Base-by-base conservation (phyloP, 2,329 filamentous ascomycete species). In the Diaporthe nobilis region DNA sequence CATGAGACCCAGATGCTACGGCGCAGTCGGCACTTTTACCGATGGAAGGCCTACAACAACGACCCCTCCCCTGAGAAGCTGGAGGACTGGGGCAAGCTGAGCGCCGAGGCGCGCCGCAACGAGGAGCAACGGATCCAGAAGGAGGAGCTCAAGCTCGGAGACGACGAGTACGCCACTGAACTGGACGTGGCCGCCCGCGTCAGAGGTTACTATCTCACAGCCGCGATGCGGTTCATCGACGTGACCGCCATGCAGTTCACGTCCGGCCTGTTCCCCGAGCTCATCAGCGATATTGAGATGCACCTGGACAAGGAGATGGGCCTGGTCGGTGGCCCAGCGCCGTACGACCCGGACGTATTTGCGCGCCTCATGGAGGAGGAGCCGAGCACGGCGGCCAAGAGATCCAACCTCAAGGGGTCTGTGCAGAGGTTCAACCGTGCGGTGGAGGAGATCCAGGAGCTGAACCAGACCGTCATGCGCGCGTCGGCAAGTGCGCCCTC, bases 171-270 rank as follows among this genome's bases (percentile, higher is more conserved):
- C 78, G 81, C 86, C 1, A 82, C 84, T 0, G 93, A 95, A 80
- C 82, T 95, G 0, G 85, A 88, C 12, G 90, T 93, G 0, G 89
- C 93, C 0, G 87, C 91, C 0, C 91, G 91, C 5, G 88, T 94
- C 60, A 86, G 92, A 0, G 92, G 90, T 0, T 95, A 95, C 81
- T 95, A 95, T 80, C 87, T 90, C 63, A 89, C 93, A 6, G 93
- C 94, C 0, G 89, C 91, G 0, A 84, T 87, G 47, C 89, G 93
- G 1, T 93, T 95, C 79, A 87, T 91, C 0, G 93, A 95, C 73
- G 82, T 84, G 2, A 84, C 87, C 9, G 83, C 86, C 1, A 85
- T 90, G 34, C 84, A 87, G 65, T 82, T 90, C 72, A 85, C 87
- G 15, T 87, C 87, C 13, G 86, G 87, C 5, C 85, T 89, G 80